Evolutionary conservation across 208 protist species (phyloP).

Genomic region (Acanthamoeba healyi): DNA sequence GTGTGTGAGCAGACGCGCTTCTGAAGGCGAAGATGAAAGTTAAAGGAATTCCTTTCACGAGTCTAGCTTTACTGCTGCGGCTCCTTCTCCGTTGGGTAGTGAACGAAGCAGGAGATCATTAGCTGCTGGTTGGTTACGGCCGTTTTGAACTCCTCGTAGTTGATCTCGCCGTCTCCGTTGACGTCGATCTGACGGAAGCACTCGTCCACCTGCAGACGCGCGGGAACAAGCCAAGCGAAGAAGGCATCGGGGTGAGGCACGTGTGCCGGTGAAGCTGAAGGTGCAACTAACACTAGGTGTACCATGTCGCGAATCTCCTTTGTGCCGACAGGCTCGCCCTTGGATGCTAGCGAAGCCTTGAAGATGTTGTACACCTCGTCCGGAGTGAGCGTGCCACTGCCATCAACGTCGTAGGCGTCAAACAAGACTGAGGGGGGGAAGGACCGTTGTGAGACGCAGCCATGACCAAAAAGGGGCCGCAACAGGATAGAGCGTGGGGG

Average conservation of each 20-base stretch:
- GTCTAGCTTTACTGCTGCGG: too few species aligned
- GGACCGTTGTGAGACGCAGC: not conserved
- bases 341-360: slow-evolving; percentile 11
- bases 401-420: slow-evolving; percentile 30
- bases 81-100: not conserved
- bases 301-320: slow-evolving; percentile 45
- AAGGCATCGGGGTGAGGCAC: not conserved
- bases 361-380: slow-evolving; percentile 57
- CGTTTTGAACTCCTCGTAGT: slow-evolving; percentile 67
- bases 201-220: slow-evolving; percentile 18
- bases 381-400: slow-evolving; percentile 1
- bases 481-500: not conserved
- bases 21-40: not conserved
- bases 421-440: not conserved
- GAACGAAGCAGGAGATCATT: slow-evolving; percentile 48
- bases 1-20: slow-evolving; percentile 43
- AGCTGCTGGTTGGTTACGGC: slow-evolving; percentile 38
- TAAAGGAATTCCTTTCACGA: too few species aligned
- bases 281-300: not conserved
- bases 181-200: slow-evolving; percentile 19
- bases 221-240: not conserved
- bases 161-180: slow-evolving; percentile 49
- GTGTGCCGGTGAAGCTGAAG: not conserved
- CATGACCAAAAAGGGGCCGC: too few species aligned
- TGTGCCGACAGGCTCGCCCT: not conserved